Base-by-base conservation (phyloP, 371 early-diverging fungal species). In the Mortierella sp. region DNA sequence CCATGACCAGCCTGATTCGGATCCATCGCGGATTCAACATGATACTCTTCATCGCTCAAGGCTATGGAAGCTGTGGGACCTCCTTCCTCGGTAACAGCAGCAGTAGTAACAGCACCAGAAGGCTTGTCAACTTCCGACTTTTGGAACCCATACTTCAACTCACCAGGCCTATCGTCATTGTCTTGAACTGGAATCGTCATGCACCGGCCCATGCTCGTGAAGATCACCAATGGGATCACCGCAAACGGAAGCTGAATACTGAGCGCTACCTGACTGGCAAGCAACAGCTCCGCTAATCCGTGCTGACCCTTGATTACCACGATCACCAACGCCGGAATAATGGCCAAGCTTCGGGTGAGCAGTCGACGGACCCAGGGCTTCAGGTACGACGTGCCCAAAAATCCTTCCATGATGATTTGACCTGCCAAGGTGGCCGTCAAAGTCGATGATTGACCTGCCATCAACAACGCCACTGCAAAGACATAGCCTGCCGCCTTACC, bases 391-490 rank as follows among this genome's bases (percentile, higher is more conserved):
- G 87, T 82, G 22, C 92, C 92, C 51, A 93, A 68, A 64, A 95
- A 94, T 2, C 93, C 93, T 29, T 90, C 86, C 91, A 93, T 94
- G 50, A 94, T 87, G 34, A 94, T 90, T 78, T 93, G 93, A 16
- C 95, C 95, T 7, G 95, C 93, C 68, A 95, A 71, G 16, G 95
- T 95, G 3, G 93, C 94, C 1, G 95, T 94, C 44, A 95, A 79
- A 13, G 94, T 92, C 24, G 90, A 88, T 5, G 86, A 86, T 72
- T 94, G 94, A 39, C 95, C 95, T 2, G 92, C 84, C 63, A 88
- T 81, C 55, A 95, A 70, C 49, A 95, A 73, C 6, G 91, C 94
- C 3, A 92, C 63, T 0, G 93, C 93, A 85, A 94, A 95, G 8
- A 89, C 55, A n/a, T 82, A 73, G 10, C 88, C 92, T 0, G 93